Conservation (phyloP, 2,329 filamentous ascomycete species). For the Trichoderma sp. region DNA sequence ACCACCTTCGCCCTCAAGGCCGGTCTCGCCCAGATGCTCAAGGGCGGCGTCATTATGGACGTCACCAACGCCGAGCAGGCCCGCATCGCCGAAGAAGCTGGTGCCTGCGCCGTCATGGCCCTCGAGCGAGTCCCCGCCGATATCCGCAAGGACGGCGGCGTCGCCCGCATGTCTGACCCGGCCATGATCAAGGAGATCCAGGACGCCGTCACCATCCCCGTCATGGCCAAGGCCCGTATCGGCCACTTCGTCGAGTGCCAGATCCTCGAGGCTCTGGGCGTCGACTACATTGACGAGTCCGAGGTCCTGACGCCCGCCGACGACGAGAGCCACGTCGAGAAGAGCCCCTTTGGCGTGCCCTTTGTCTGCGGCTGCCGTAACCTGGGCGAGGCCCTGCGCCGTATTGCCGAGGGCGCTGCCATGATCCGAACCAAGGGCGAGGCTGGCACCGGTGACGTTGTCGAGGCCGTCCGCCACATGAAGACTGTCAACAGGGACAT, state of each 20-base stretch:
- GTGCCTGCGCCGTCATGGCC: slow-evolving; percentile 96
- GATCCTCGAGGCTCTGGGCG: slow-evolving; percentile 91
- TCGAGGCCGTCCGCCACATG: slow-evolving; percentile 96
- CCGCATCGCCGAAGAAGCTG: slow-evolving; percentile 95
- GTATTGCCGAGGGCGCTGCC: slow-evolving; percentile 90
- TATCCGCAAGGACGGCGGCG: slow-evolving; percentile 88
- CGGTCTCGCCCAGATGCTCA: slow-evolving; percentile 95
- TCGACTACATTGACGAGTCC: slow-evolving; percentile 98
- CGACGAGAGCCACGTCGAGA: slow-evolving; percentile 87
- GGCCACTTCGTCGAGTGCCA: slow-evolving; percentile 98
- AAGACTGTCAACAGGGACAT: slow-evolving; percentile 86
- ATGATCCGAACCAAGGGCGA: slow-evolving; percentile 99
- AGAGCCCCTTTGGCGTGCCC: slow-evolving; percentile 76
- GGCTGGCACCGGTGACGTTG: slow-evolving; percentile 93
- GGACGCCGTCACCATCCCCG: slow-evolving; percentile 90
- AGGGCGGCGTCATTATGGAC: slow-evolving; percentile 99
- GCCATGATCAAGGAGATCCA: slow-evolving; percentile 95
- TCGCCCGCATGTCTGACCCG: slow-evolving; percentile 96
- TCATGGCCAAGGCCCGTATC: slow-evolving; percentile 98
- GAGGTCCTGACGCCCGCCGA: slow-evolving; percentile 97
- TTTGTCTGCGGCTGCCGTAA: slow-evolving; percentile 98
- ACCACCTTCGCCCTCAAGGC: slow-evolving; percentile 83
- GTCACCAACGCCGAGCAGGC: slow-evolving; percentile 92
- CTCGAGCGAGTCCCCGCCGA: slow-evolving; percentile 96
- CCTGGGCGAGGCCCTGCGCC: slow-evolving; percentile 86